Base-by-base conservation (phyloP, 306 rosid genomes). In the Arachis hypogaea region DNA sequence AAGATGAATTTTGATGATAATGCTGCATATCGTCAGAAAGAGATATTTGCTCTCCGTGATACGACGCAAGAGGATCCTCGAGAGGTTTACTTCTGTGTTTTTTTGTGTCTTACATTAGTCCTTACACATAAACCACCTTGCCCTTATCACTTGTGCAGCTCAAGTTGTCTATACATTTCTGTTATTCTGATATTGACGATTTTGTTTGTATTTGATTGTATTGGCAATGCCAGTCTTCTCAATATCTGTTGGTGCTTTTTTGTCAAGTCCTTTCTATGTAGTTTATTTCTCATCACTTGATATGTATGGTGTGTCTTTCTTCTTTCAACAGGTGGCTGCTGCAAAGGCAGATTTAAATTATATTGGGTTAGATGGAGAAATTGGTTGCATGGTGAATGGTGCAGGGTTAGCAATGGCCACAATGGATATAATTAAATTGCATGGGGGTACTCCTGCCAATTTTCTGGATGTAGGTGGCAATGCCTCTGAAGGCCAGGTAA, bases 351-450 rank as follows among this genome's bases (percentile, higher is more conserved):
- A 94, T 82, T 84, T 94, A 73, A 94, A 94, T 78, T 94, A 94
- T 61, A 94, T 94, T 75, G 99, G 99, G 29, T 84, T 94, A 65
- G 99, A 94, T 84, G 99, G 99, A 75, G 99, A 94, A 82, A 94
- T 94, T 81, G 99, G 99, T 63, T 94, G 99, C 88, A 94, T 94
- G 99, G 99, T 94, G 82, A 94, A 94, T 83, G 99, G 99, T 50
- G 99, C 97, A 44, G 99, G 99, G 74, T 82, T 94, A 72, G 97
- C 99, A 69, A 94, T 94, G 99, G 94, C 99, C 73, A 94, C 99
- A 9, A 94, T 94, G 99, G 99, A 94, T 77, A 94, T 94, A 58
- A 94, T 94, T 66, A 94, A 94, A 81, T 80, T 94, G 82, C 97
- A 82, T 61, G 99, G 99, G 29, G 99, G 99, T 78, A 94, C 99